Evolutionary conservation across 495 filamentous ascomycete species (phyloP).

Genomic region (Venustampulla echinocandica): DNA sequence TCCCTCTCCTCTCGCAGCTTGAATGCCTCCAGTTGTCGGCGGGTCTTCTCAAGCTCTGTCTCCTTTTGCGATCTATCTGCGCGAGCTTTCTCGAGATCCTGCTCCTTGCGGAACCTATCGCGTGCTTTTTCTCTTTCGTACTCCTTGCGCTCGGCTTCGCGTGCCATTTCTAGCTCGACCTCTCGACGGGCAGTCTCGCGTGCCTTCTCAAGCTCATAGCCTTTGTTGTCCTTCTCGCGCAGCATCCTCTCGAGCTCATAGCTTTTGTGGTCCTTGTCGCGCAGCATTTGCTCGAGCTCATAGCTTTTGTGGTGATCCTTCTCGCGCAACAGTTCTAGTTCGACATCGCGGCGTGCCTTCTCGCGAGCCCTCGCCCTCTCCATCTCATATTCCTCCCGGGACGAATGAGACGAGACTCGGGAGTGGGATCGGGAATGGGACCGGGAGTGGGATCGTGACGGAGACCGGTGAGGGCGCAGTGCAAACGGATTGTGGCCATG

Average conservation of each 20-base stretch:
- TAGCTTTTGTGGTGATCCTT: background rate
- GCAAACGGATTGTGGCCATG: slow-evolving; percentile 8
- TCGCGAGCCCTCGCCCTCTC: slow-evolving; percentile 6
- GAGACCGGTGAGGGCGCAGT: slow-evolving; percentile 5
- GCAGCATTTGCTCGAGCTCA: background rate
- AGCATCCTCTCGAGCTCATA: background rate
- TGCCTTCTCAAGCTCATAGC: background rate
- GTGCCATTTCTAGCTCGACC: slow-evolving; percentile 26
- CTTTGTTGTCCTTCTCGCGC: background rate
- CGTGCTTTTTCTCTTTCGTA: background rate
- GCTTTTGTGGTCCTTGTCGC: background rate
- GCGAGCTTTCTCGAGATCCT: slow-evolving; percentile 18
- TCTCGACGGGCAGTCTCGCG: slow-evolving; percentile 32
- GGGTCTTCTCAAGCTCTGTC: slow-evolving; percentile 19
- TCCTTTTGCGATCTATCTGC: background rate
- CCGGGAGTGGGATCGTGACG: slow-evolving; percentile 18
- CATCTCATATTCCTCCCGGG: background rate
- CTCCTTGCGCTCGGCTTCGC: slow-evolving; percentile 10
- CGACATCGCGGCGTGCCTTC: slow-evolving; percentile 32
- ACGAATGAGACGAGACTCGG: slow-evolving; percentile 22
- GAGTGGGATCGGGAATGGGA: slow-evolving; percentile 21
- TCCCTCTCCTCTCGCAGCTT: slow-evolving; percentile 32
- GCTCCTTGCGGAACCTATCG: slow-evolving; percentile 9
- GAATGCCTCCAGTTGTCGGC: slow-evolving; percentile 28
- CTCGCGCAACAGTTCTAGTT: slow-evolving; percentile 21